Evolutionary conservation across 169 alveolate species (phyloP), one percentile per base, ranked within the genome.

Genomic region (Plasmodium berghei): DNA sequence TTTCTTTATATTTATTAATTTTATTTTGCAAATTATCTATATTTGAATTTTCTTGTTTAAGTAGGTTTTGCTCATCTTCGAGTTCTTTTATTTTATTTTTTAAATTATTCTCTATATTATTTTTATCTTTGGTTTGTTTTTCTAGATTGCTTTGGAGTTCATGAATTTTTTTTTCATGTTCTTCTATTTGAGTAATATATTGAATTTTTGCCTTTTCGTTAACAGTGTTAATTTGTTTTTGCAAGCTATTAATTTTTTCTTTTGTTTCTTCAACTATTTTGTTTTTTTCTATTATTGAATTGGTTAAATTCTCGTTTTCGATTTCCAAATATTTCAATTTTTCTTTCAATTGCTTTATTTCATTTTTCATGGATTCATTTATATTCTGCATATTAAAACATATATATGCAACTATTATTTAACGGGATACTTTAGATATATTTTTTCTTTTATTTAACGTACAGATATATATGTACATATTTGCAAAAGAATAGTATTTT

Each of bases 11-110:
- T 67, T 18, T 83, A 83, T 67, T 83, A 34, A 83, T 83, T 83
- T 83, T 83, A 83, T 83, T 83, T 56, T 83, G 90, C 34, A 83
- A 10, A 45, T 52, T 67, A 34, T 66, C 90, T 10, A 67, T 83
- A 66, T 83, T 83, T 45, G 61, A 42, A 83, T 83, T 83, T 55
- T 83, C 90, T 83, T 83, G 90, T 49, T 66, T 83, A 10, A 83
- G 20, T 59, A 83, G 66, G 56, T 83, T 83, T 67, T 83, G 90
- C 22, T 83, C 90, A 67, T 83, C 90, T 52, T 67, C 85, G 42
- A 83, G 46, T 64, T 83, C 90, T 83, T 83, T 83, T 70, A 80
- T 80, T 80, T 67, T 80, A 54, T 72, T 72, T 54, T 80, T 80
- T 67, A 80, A 67, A 67, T 80, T 63, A 42, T 80, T 80, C 45